Evolutionary conservation across 495 filamentous ascomycete species (phyloP).

Genomic region (Patellaria atrata): DNA sequence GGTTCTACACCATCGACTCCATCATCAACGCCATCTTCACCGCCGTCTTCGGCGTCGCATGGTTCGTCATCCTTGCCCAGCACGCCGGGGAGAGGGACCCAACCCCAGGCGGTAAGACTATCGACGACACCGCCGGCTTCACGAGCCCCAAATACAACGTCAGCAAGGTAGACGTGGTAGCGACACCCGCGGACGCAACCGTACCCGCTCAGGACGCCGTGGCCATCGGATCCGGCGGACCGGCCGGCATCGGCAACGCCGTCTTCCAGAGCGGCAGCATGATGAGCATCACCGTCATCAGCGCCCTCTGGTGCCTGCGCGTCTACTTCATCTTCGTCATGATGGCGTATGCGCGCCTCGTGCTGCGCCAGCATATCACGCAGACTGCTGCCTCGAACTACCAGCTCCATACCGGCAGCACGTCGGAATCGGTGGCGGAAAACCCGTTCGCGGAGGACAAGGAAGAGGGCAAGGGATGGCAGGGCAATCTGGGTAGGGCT

Average conservation of each 20-base stretch:
- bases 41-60: slow-evolving; percentile 59
- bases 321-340: slow-evolving; percentile 68
- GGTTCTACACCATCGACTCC: slow-evolving; percentile 58
- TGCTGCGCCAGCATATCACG: slow-evolving; percentile 42
- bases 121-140: slow-evolving; percentile 54
- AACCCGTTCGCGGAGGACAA: slow-evolving; percentile 57
- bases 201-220: slow-evolving; percentile 37
- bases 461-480: slow-evolving; percentile 60
- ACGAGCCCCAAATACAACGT: slow-evolving; percentile 51
- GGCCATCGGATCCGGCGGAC: slow-evolving; percentile 30
- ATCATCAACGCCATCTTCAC: slow-evolving; percentile 67
- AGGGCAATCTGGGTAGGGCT: slow-evolving; percentile 53
- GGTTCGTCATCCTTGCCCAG: slow-evolving; percentile 60
- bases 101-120: slow-evolving; percentile 30
- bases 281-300: slow-evolving; percentile 59
- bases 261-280: slow-evolving; percentile 55
- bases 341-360: slow-evolving; percentile 60
- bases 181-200: slow-evolving; percentile 29
- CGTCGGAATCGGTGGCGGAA: slow-evolving; percentile 37
- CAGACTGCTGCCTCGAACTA: slow-evolving; percentile 11
- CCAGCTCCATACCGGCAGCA: slow-evolving; percentile 23
- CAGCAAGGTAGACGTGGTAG: slow-evolving; percentile 35
- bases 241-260: slow-evolving; percentile 30
- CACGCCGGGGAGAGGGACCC: slow-evolving; percentile 25
- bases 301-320: slow-evolving; percentile 53